phyloP scores from a whole-genome alignment of 106 monocot species.

The Dactylorhiza incarnata region DNA sequence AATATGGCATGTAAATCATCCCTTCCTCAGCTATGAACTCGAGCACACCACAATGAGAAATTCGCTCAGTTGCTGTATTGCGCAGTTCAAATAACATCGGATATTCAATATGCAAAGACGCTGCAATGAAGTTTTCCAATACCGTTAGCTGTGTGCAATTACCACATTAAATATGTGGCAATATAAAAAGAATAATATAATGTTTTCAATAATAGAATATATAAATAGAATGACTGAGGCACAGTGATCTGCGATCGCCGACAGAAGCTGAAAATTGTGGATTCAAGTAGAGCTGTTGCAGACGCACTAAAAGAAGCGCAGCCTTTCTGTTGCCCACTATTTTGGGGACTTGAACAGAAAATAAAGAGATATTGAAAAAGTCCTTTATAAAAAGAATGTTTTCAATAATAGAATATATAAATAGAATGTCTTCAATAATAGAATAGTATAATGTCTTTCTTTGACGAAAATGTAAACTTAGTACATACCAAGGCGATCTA shows the following conservation, averaged over 20 bases:
- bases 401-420: background rate
- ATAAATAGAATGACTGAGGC: no score
- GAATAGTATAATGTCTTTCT: background rate
- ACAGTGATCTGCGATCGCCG: no score
- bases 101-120: constrained; percentile 76
- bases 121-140: constrained; percentile 22
- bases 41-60: constrained; percentile 89
- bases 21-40: constrained; percentile 94
- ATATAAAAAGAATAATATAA: background rate
- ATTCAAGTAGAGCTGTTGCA: no score
- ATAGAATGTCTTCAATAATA: background rate
- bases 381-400: no score
- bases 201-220: background rate
- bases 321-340: no score
- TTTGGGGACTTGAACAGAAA: no score
- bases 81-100: constrained; percentile 80
- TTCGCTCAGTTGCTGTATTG: constrained; percentile 42
- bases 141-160: background rate
- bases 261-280: no score
- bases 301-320: no score
- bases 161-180: background rate
- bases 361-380: no score
- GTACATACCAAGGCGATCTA: constrained; percentile 72
- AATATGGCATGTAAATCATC: constrained; percentile 90
- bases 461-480: no score